phyloP scores from a whole-genome alignment of 306 rosid genomes.

The Myrica gale region DNA sequence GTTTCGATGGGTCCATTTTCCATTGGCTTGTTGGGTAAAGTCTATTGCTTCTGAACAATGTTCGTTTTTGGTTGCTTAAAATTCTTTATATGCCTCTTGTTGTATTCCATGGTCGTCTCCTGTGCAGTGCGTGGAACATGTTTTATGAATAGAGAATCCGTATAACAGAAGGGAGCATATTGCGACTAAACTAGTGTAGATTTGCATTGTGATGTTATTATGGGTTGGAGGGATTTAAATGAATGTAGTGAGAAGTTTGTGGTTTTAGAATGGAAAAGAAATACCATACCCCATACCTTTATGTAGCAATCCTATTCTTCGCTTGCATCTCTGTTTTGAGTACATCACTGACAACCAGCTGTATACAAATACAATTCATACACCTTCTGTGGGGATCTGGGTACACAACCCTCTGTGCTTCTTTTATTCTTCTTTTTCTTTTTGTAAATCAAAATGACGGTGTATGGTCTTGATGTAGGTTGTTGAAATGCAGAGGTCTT shows the following conservation, averaged over 20 bases:
- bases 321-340: too few species aligned
- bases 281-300: too few species aligned
- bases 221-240: neutral
- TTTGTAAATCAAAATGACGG: neutral
- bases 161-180: too few species aligned
- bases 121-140: neutral
- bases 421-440: neutral
- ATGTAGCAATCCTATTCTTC: too few species aligned
- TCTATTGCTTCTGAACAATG: conserved; percentile 11
- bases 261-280: too few species aligned
- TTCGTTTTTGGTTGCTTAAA: conserved; percentile 10
- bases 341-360: too few species aligned
- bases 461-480: neutral
- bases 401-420: neutral
- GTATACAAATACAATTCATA: too few species aligned
- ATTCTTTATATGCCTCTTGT: neutral
- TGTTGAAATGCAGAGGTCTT: neutral
- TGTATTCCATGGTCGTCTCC: neutral
- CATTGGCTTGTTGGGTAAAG: conserved; percentile 99
- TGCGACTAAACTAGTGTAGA: neutral
- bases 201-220: neutral
- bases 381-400: neutral
- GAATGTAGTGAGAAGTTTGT: neutral
- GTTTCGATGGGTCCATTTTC: conserved; percentile 90
- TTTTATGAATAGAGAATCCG: neutral